phyloP scores from a whole-genome alignment of 2,329 filamentous ascomycete genomes.

The Fusarium sp. region DNA sequence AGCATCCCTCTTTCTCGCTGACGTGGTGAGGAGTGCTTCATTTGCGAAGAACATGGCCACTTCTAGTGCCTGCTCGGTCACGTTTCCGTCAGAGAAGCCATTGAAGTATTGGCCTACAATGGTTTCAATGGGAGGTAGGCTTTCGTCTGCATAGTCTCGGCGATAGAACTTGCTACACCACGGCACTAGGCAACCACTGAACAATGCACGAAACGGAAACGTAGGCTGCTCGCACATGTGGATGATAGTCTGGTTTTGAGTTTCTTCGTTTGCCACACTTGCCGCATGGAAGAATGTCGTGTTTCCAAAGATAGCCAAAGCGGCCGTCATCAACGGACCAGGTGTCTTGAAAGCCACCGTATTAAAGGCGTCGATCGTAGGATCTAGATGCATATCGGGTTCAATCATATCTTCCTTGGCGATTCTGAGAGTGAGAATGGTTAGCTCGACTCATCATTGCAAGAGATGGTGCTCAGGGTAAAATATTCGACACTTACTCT shows the following conservation, averaged over 20 bases:
- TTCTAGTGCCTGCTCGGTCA: background rate
- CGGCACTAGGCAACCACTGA: accelerated
- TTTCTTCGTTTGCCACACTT: background rate
- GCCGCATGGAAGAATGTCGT: conserved; percentile 16
- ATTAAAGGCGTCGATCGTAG: background rate
- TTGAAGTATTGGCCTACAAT: background rate
- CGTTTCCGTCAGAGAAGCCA: background rate
- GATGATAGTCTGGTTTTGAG: background rate
- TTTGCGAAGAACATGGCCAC: conserved; percentile 39
- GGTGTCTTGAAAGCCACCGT: background rate
- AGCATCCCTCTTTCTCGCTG: background rate
- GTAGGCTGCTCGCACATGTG: conserved; percentile 3
- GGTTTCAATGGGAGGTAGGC: background rate
- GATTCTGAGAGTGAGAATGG: background rate
- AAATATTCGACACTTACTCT: background rate
- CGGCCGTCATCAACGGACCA: conserved; percentile 26
- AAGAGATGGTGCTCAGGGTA: background rate
- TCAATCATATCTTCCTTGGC: background rate
- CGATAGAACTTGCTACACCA: background rate
- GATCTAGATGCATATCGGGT: no score
- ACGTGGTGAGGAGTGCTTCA: conserved; percentile 16
- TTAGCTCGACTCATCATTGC: background rate
- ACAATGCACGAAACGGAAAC: conserved; percentile 6
- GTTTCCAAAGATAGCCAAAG: conserved; percentile 28
- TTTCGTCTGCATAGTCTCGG: background rate